A percentile compares a stretch with the other conserved stretches of the same genome.
phyloP scores from a whole-genome alignment of 495 filamentous ascomycete genomes.

The Hyphodiscus hymeniophilus region DNA sequence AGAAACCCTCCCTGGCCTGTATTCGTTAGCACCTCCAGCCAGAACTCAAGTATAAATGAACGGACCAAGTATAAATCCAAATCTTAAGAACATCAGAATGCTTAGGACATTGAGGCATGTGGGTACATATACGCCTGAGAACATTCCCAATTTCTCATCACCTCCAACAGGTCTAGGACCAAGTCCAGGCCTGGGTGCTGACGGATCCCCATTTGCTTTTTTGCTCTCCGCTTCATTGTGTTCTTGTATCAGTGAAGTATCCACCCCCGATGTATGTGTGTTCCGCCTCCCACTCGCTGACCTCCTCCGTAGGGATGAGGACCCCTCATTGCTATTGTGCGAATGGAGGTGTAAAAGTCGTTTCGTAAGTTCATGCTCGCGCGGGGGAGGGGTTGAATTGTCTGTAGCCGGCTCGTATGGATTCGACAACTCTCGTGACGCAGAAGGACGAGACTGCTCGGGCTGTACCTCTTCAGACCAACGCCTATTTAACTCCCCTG shows the following conservation, averaged over 20 bases:
- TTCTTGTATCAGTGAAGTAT: conserved; percentile 21
- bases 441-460: not conserved
- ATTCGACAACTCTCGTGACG: conserved; percentile 13
- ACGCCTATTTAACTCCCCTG: conserved; percentile 34
- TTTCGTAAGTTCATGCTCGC: conserved; percentile 15
- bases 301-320: not conserved
- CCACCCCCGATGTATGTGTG: conserved; percentile 11
- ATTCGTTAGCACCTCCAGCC: conserved; percentile 15
- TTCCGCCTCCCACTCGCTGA: conserved; percentile 11
- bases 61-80: conserved; percentile 57
- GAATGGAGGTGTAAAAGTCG: conserved; percentile 8
- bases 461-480: conserved; percentile 10
- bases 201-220: conserved; percentile 16
- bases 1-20: conserved; percentile 65
- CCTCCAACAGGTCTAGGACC: conserved; percentile 39
- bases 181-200: conserved; percentile 27
- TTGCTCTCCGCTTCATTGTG: conserved; percentile 20
- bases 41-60: not conserved
- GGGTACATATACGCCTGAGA: conserved; percentile 78
- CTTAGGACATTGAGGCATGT: conserved; percentile 84
- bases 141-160: conserved; percentile 56
- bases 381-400: conserved; percentile 16
- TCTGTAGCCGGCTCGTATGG: conserved; percentile 28
- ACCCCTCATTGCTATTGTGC: conserved; percentile 2
- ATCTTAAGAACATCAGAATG: conserved; percentile 87